These are phyloP conservation scores for Neolentinus lepideus DNA, from an alignment of 1,284 basidiomycete species.

Conservation along the genomic window DNA sequence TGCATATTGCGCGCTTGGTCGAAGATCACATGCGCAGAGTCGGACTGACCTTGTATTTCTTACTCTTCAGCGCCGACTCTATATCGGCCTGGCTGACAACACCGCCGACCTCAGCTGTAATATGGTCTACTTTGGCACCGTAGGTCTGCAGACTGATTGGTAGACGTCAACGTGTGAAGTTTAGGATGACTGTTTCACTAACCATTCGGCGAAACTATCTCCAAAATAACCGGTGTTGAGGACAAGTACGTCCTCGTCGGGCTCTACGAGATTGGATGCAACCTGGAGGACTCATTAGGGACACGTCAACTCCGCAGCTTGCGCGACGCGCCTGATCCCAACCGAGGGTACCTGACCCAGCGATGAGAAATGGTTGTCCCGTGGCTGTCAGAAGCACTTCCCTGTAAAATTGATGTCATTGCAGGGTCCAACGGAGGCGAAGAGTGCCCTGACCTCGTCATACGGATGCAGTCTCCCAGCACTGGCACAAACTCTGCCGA, in stretches of 20 bases:
- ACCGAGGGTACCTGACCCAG: slow-evolving; percentile 92
- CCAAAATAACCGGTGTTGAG: slow-evolving; percentile 88
- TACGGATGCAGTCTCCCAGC: slow-evolving; percentile 86
- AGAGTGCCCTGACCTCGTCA: slow-evolving; percentile 56
- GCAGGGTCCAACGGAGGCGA: slow-evolving; percentile 1
- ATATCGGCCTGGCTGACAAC: slow-evolving; percentile 61
- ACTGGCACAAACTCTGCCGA: slow-evolving; percentile 86
- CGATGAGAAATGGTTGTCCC: slow-evolving; percentile 85
- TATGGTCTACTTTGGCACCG: slow-evolving; percentile 84
- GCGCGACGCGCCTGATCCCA: slow-evolving; percentile 68
- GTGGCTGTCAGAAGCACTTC: slow-evolving; percentile 71
- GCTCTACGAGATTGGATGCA: slow-evolving; percentile 77
- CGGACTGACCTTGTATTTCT: slow-evolving; percentile 73
- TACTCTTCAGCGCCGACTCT: slow-evolving; percentile 69
- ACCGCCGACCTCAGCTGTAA: slow-evolving; percentile 80
- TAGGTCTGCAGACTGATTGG: slow-evolving; percentile 74
- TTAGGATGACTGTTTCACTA: not conserved
- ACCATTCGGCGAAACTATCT: slow-evolving; percentile 81
- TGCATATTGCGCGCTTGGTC: not conserved
- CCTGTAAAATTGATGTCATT: slow-evolving; percentile 26
- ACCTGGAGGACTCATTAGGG: slow-evolving; percentile 35
- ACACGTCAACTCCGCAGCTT: not conserved
- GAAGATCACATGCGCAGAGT: not conserved
- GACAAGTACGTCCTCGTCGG: slow-evolving; percentile 77
- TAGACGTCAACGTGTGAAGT: not conserved